These are phyloP conservation scores for Conticribra guillardii DNA, from an alignment of 108 stramenopile species.

Conservation along the genomic window DNA sequence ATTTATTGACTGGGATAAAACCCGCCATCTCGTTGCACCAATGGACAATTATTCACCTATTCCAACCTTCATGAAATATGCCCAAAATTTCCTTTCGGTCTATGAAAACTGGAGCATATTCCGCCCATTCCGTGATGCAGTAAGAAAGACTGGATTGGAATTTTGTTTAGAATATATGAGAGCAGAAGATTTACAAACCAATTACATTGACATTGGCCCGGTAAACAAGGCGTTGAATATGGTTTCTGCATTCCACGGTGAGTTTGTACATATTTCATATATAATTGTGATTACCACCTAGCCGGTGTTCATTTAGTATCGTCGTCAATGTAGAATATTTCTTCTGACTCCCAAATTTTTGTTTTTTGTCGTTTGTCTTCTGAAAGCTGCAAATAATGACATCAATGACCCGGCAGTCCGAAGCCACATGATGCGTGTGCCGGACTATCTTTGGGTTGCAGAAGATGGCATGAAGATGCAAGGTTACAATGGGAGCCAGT, in stretches of 20 bases:
- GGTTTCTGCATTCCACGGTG: constrained; percentile 80
- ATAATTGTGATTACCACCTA: neutral
- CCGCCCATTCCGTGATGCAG: constrained; percentile 63
- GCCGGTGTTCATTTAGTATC: neutral
- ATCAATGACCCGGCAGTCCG: constrained; percentile 64
- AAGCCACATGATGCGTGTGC: constrained; percentile 88
- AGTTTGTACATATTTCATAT: neutral
- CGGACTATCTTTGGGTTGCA: constrained; percentile 98
- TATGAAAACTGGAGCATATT: constrained; percentile 86
- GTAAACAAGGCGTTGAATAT: constrained; percentile 98
- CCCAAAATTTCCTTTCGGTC: constrained; percentile 79
- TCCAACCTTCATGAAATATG: constrained; percentile 81
- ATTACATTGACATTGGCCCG: constrained; percentile 96
- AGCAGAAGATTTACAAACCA: constrained; percentile 98
- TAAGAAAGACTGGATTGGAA: constrained; percentile 72
- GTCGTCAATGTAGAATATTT: no score
- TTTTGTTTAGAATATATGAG: constrained; percentile 89
- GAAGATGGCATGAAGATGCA: constrained; percentile 99
- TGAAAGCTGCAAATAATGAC: constrained; percentile 52
- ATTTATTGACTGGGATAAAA: constrained; percentile 80
- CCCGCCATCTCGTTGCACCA: constrained; percentile 84
- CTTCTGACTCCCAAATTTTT: neutral
- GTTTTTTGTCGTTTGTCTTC: neutral
- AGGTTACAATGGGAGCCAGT: constrained; percentile 98
- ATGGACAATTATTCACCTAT: constrained; percentile 97